Evolutionary conservation across 2,329 filamentous ascomycete species (phyloP), one percentile per base, ranked within the genome.

Genomic region (Botryotinia globosa): DNA sequence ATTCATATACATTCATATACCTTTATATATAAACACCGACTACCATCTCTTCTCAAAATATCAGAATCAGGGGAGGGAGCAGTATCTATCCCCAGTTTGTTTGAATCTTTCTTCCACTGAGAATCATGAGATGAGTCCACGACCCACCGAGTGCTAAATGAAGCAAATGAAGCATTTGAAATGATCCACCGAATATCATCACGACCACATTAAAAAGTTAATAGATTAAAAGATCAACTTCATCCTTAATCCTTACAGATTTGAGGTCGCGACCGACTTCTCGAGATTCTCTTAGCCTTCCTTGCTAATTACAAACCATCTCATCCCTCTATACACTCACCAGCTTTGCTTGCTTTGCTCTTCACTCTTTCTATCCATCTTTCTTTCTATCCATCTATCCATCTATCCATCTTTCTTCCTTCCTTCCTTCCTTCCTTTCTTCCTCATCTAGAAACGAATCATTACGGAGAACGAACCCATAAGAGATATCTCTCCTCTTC

Each of bases 211-310:
- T n/a, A 62, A 29, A 62, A 37, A 62, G 59, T 39, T 39, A 62
- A 62, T n/a, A 62, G 59, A 62, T 62, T 39, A 62, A 62, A 39
- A 62, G 59, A 62, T 62, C 59, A 9, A n/a, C 59, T n/a, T 25
- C 18, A 62, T 62, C 59, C 59, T 39, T 25, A n/a, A 62, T 62
- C 59, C 59, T 39, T 62, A 9, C 34, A 18, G 61, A 56, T 7
- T n/a, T 4, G 59, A 62, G 61, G 61, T 42, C 61, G n/a, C 61
- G 61, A 29, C 61, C 61, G 39, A 6, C 59, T 62, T 62, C 59
- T 42, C 14, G 51, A 56, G 29, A 16, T 56, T 29, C 51, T 56
- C n/a, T 56, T 3, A 29, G 4, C 61, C 61, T 44, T 29, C 61
- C 61, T 44, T 29, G 61, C 32, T n/a, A 6, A 44, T 63, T 29